phyloP scores from a whole-genome alignment of 2,329 filamentous ascomycete species.

The Parasarocladium wereldwijsianum region DNA sequence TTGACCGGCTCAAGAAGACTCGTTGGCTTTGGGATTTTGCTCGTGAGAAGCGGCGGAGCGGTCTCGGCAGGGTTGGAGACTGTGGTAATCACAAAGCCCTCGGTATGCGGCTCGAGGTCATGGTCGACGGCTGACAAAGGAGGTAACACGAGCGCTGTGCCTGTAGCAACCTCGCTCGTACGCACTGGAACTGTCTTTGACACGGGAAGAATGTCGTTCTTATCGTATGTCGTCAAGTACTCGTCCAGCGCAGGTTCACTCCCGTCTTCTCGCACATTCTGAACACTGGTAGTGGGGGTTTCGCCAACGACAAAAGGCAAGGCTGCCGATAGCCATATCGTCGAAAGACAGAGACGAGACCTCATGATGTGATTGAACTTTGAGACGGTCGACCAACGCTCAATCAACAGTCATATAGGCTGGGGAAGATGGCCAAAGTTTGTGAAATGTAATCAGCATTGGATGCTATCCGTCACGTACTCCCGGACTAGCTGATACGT shows the following conservation, averaged over 20 bases:
- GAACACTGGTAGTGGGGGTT: neutral
- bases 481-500: too few relatives aligned
- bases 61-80: conserved; percentile 8
- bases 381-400: neutral
- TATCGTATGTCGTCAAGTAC: conserved; percentile 12
- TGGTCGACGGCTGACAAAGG: conserved; percentile 11
- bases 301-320: neutral
- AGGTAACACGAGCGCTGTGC: conserved; percentile 14
- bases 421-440: neutral
- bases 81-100: conserved; percentile 14
- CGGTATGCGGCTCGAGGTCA: conserved; percentile 15
- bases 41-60: conserved; percentile 12
- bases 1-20: conserved; percentile 14
- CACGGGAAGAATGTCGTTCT: conserved; percentile 13
- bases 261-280: neutral
- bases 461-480: too few relatives aligned
- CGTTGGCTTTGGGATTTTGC: conserved; percentile 21
- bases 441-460: too few relatives aligned
- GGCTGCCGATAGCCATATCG: neutral
- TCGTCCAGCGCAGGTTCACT: conserved; percentile 5
- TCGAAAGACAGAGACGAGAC: neutral
- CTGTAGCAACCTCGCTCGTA: conserved; percentile 12
- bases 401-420: neutral
- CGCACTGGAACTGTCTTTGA: conserved; percentile 12
- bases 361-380: neutral